Evolutionary conservation across 2,329 filamentous ascomycete genomes (phyloP).

Genomic region (Colletotrichum salicis): DNA sequence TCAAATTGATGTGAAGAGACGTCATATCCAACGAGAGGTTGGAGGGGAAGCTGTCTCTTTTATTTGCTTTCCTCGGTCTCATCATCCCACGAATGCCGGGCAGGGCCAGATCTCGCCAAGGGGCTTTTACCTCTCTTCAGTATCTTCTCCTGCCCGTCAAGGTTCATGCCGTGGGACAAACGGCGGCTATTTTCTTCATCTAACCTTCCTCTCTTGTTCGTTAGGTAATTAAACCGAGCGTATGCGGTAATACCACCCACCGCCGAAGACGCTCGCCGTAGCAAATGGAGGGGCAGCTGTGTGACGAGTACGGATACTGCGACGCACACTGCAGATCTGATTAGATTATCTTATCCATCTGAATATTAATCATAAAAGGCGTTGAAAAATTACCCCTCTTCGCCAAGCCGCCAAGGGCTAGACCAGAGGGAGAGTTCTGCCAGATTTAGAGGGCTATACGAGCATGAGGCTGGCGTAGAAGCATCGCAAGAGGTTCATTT

Average conservation of each 20-base stretch:
- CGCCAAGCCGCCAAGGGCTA: constrained; percentile 17
- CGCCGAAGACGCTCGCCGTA: background rate
- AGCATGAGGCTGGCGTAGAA: background rate
- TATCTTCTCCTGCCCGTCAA: background rate
- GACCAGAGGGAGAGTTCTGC: background rate
- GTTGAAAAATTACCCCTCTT: constrained; percentile 13
- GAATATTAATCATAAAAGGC: background rate
- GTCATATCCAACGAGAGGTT: background rate
- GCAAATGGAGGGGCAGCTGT: background rate
- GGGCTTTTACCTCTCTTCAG: background rate
- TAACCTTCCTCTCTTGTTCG: background rate
- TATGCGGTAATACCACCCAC: constrained; percentile 17
- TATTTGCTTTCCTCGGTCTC: background rate
- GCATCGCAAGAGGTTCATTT: background rate
- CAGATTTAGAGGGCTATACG: constrained; percentile 1
- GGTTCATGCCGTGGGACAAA: constrained; percentile 2
- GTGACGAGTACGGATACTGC: constrained; percentile 22
- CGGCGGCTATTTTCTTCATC: background rate
- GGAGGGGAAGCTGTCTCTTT: background rate
- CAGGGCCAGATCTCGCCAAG: background rate
- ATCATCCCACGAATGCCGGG: background rate
- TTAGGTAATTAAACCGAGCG: constrained; percentile 21
- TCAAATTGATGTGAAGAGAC: constrained; percentile 3
- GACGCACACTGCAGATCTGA: constrained; percentile 37
- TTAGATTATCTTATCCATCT: constrained; percentile 48